A percentile compares a stretch with the other conserved stretches of the same genome.
These are phyloP conservation scores for Polygonum maritimum DNA, from an alignment of 148 eudicot species.

Conservation along the genomic window DNA sequence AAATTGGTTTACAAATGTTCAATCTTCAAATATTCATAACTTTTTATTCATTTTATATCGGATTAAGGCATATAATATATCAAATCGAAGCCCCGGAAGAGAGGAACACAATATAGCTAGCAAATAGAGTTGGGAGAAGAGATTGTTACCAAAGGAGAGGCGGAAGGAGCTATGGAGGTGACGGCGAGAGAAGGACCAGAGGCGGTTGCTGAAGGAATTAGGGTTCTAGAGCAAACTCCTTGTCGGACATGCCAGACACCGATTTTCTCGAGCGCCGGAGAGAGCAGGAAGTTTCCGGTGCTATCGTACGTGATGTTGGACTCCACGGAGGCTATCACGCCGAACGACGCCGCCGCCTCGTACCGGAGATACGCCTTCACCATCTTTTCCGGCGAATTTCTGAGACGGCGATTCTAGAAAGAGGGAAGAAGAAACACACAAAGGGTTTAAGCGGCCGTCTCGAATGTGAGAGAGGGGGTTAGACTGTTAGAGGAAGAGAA, in stretches of 20 bases:
- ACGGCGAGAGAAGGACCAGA: conserved; percentile 70
- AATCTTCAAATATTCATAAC: too few relatives aligned
- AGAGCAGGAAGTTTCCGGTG: conserved; percentile 67
- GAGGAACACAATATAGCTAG: not conserved
- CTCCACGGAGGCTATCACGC: conserved; percentile 71
- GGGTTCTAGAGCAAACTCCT: conserved; percentile 56
- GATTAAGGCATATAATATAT: too few relatives aligned
- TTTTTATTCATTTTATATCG: too few relatives aligned
- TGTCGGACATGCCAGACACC: conserved; percentile 82
- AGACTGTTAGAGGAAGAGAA: too few relatives aligned
- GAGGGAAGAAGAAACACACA: not conserved
- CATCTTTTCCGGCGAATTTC: conserved; percentile 23
- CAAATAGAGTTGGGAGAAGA: not conserved
- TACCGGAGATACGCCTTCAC: conserved; percentile 87
- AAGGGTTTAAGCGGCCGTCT: not conserved
- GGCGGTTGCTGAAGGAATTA: conserved; percentile 42
- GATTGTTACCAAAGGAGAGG: conserved; percentile 41
- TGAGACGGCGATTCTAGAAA: not conserved
- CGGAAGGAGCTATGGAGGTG: conserved; percentile 57
- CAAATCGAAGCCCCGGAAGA: too few relatives aligned
- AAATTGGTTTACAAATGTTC: too few relatives aligned
- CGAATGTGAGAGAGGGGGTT: too few relatives aligned
- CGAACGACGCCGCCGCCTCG: conserved; percentile 66
- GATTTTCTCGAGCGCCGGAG: conserved; percentile 76
- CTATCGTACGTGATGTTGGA: conserved; percentile 65